Percentiles rank a stretch among this genome's conserved stretches.
These are phyloP conservation scores for Melastoma malabathricum DNA, from an alignment of 345 rosid species.

Conservation along the genomic window DNA sequence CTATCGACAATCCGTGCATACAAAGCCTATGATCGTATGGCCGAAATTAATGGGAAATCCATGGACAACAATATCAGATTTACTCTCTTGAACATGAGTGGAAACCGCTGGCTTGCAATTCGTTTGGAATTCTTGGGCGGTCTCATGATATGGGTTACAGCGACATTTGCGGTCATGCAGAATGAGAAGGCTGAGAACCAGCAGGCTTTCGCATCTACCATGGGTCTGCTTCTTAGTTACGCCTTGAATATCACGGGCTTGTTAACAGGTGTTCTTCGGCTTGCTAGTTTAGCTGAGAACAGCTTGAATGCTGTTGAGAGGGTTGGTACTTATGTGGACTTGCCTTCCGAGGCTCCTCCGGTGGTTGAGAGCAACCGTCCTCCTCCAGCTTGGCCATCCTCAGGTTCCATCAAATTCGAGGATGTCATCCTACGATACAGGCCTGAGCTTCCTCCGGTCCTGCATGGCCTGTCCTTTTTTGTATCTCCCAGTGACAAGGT, in stretches of 20 bases:
- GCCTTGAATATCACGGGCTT: conserved; percentile 79
- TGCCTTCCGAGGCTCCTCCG: conserved; percentile 82
- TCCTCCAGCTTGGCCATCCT: conserved; percentile 98
- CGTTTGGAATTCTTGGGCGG: conserved; percentile 92
- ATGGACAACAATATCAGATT: conserved; percentile 90
- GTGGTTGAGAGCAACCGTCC: conserved; percentile 77
- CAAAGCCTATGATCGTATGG: conserved; percentile 92
- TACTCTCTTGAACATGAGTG: conserved; percentile 82
- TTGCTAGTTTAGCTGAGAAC: conserved; percentile 96
- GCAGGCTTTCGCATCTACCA: conserved; percentile 84
- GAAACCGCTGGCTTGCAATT: conserved; percentile 95
- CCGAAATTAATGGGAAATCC: conserved; percentile 78
- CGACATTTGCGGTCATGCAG: conserved; percentile 97
- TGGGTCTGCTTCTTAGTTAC: conserved; percentile 97
- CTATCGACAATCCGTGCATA: conserved; percentile 87
- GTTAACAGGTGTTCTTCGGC: conserved; percentile 81
- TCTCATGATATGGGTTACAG: conserved; percentile 96
- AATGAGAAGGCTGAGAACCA: conserved; percentile 81
- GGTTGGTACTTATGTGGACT: conserved; percentile 69
- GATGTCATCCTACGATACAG: conserved; percentile 90
- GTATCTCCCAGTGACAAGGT: conserved; percentile 87
- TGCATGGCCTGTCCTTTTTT: conserved; percentile 72
- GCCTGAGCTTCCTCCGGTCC: conserved; percentile 87
- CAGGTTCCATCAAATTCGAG: conserved; percentile 83
- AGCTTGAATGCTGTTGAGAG: conserved; percentile 95